Conservation (phyloP, 768 basidiomycete species). For the Psilocybe cyanescens region DNA sequence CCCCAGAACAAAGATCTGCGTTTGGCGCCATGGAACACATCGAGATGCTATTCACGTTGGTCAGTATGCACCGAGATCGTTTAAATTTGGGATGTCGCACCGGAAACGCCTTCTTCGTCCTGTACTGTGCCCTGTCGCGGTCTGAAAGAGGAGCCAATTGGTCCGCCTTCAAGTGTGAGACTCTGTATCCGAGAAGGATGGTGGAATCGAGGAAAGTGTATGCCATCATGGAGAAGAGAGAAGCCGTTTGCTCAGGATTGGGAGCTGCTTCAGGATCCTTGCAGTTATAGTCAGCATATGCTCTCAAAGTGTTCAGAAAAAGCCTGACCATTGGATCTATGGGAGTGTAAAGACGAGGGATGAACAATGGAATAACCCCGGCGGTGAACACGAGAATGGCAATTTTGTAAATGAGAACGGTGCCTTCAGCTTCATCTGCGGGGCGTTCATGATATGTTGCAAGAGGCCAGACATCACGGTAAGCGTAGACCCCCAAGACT, state of each 20-base stretch:
- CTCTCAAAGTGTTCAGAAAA: neutral
- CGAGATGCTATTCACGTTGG: constrained; percentile 31
- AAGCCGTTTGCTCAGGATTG: constrained; percentile 54
- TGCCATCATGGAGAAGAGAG: constrained; percentile 41
- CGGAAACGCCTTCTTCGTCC: constrained; percentile 20
- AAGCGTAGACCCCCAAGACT: constrained; percentile 45
- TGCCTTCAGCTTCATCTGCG: constrained; percentile 46
- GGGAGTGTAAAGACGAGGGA: constrained; percentile 56
- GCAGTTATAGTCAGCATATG: neutral
- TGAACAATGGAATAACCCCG: constrained; percentile 51
- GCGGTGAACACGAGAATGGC: constrained; percentile 44
- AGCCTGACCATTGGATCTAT: constrained; percentile 43
- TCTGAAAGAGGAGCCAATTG: constrained; percentile 63
- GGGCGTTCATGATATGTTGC: constrained; percentile 48
- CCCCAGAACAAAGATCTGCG: constrained; percentile 48
- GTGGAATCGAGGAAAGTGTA: constrained; percentile 58
- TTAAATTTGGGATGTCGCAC: constrained; percentile 21
- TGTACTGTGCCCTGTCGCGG: constrained; percentile 42
- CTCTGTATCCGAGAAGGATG: constrained; percentile 43
- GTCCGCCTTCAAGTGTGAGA: constrained; percentile 49
- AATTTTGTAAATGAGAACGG: constrained; percentile 52
- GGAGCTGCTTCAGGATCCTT: constrained; percentile 32
- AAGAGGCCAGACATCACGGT: constrained; percentile 61
- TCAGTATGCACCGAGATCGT: neutral
- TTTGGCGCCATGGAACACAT: constrained; percentile 41